phyloP scores from a whole-genome alignment of 306 rosid species.

The Quercus robur region DNA sequence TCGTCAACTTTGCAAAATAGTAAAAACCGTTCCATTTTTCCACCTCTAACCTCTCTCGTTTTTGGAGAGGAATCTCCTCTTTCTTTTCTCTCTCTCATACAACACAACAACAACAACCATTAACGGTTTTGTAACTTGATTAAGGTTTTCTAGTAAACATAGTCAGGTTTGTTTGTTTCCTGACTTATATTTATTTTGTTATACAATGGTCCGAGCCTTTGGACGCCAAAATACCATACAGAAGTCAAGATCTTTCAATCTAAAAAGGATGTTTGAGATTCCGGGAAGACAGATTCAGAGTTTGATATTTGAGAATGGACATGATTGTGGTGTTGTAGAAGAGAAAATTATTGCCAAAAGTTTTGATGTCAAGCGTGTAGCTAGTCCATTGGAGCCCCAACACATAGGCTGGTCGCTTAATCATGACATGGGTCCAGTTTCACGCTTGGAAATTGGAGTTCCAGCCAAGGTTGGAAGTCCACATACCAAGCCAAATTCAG shows the following conservation, averaged over 20 bases:
- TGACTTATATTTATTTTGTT: slow-evolving; percentile 15
- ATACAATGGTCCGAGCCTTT: slow-evolving; percentile 68
- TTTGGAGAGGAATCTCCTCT: slow-evolving; percentile 24
- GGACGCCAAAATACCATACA: slow-evolving; percentile 45
- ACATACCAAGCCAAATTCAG: slow-evolving; percentile 39
- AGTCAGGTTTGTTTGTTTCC: not conserved
- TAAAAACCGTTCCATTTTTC: not conserved
- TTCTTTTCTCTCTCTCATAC: slow-evolving; percentile 11
- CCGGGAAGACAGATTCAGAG: slow-evolving; percentile 57
- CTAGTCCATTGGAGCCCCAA: slow-evolving; percentile 4
- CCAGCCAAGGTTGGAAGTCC: slow-evolving; percentile 3
- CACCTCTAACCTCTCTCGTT: slow-evolving; percentile 9
- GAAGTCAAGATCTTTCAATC: slow-evolving; percentile 62
- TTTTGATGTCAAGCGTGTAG: slow-evolving; percentile 14
- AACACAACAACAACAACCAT: slow-evolving; percentile 15
- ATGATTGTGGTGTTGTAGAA: slow-evolving; percentile 22
- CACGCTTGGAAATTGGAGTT: slow-evolving; percentile 16
- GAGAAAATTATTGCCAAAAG: slow-evolving; percentile 26
- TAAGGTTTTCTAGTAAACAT: not conserved
- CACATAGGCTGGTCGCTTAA: slow-evolving; percentile 17
- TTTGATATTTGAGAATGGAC: slow-evolving; percentile 36
- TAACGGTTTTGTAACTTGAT: not conserved
- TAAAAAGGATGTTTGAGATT: slow-evolving; percentile 63
- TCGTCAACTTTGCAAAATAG: not conserved
- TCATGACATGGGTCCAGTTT: slow-evolving; percentile 14